phyloP scores from a whole-genome alignment of 1,284 basidiomycete species.

The Moesziomyces parantarcticus region DNA sequence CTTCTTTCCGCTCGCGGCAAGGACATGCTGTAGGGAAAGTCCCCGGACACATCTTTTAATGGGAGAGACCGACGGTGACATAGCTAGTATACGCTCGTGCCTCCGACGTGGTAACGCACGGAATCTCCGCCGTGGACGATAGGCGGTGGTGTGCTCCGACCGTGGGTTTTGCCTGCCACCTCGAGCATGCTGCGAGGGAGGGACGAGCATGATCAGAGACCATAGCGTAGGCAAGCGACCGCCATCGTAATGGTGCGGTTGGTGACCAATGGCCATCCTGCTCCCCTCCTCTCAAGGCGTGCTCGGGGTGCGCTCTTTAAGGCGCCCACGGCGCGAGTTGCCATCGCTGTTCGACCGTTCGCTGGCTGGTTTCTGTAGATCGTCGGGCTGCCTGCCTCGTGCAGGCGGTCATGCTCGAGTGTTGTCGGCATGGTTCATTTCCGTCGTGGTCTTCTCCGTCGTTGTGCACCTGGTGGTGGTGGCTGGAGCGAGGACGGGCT shows the following conservation, averaged over 20 bases:
- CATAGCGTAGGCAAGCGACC: slow-evolving; percentile 47
- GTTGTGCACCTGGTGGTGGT: slow-evolving; percentile 22
- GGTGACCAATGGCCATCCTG: slow-evolving; percentile 33
- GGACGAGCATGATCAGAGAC: slow-evolving; percentile 30
- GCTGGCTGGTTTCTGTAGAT: slow-evolving; percentile 25
- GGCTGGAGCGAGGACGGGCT: slow-evolving; percentile 8
- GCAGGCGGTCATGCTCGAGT: neutral
- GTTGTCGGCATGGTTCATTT: slow-evolving; percentile 30
- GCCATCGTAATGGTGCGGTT: slow-evolving; percentile 47
- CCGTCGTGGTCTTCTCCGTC: slow-evolving; percentile 7
- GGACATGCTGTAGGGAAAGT: slow-evolving; percentile 58
- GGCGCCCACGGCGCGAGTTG: neutral
- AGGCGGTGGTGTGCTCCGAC: neutral
- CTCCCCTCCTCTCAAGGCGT: neutral
- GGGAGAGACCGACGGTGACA: slow-evolving; percentile 15
- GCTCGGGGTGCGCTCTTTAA: slow-evolving; percentile 6
- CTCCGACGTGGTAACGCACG: slow-evolving; percentile 36
- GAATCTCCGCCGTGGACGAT: slow-evolving; percentile 9
- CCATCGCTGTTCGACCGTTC: slow-evolving; percentile 13
- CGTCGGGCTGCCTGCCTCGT: slow-evolving; percentile 3
- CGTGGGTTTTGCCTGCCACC: neutral
- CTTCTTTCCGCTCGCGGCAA: slow-evolving; percentile 4
- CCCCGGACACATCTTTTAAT: slow-evolving; percentile 50
- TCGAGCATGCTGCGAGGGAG: neutral
- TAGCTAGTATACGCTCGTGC: slow-evolving; percentile 16